Conservation (phyloP, 208 protist species). For the Acanthamoeba sp. region DNA sequence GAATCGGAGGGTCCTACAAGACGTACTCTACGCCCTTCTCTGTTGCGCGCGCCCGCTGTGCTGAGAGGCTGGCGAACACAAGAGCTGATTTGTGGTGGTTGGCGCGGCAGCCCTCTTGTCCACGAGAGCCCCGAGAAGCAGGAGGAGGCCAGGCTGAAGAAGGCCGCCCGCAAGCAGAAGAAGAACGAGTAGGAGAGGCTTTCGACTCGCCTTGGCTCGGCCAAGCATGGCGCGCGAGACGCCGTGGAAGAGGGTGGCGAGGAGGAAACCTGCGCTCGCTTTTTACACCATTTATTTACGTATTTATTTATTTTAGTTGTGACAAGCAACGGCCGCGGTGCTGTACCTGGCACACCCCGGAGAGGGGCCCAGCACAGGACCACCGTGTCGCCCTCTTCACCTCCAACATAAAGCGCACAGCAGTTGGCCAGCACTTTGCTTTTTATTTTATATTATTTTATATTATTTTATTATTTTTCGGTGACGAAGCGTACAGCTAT, state of each 20-base stretch:
- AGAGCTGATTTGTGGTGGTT: neutral
- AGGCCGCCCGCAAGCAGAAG: neutral
- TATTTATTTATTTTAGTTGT: too few species aligned
- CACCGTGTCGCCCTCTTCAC: neutral
- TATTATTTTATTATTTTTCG: neutral
- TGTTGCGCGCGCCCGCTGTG: neutral
- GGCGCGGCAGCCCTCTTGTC: neutral
- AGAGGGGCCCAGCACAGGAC: neutral
- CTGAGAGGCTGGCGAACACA: neutral
- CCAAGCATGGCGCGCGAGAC: too few species aligned
- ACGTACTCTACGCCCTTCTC: neutral
- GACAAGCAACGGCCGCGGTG: too few species aligned
- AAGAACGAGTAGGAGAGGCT: neutral
- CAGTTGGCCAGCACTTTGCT: too few species aligned
- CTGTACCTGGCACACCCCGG: too few species aligned
- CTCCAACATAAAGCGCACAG: neutral
- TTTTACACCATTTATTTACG: too few species aligned
- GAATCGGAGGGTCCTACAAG: slow-evolving; percentile 92
- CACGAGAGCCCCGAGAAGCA: slow-evolving; percentile 34
- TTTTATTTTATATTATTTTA: too few species aligned
- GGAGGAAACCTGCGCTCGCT: too few species aligned
- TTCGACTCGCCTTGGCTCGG: too few species aligned
- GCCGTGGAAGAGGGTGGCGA: too few species aligned
- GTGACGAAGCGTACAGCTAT: too few species aligned
- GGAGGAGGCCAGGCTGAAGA: neutral